Evolutionary conservation across 805 yeast genomes (phyloP).

Genomic region (Scheffersomyces lignosus): DNA sequence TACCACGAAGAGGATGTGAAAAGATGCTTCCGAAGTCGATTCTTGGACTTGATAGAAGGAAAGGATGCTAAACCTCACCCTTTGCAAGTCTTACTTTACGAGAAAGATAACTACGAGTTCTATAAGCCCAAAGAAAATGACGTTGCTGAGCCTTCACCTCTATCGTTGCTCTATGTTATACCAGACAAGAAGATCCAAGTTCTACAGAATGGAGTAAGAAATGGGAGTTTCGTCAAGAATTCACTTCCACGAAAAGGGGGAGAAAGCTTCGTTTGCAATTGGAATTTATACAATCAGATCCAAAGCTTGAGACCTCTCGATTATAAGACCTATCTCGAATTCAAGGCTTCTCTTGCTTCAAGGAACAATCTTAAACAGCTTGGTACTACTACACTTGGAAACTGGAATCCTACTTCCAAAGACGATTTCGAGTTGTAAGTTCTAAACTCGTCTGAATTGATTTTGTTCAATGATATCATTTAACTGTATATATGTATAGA

Average conservation of each 20-base stretch:
- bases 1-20: slow-evolving; percentile 25
- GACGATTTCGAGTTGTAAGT: slow-evolving; percentile 46
- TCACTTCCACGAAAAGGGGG: slow-evolving; percentile 46
- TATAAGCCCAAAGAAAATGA: slow-evolving; percentile 17
- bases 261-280: slow-evolving; percentile 39
- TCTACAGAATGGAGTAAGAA: slow-evolving; percentile 58
- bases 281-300: slow-evolving; percentile 15
- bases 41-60: slow-evolving; percentile 15
- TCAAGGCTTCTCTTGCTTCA: slow-evolving; percentile 16
- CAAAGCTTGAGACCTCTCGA: not conserved
- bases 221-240: slow-evolving; percentile 53
- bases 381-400: slow-evolving; percentile 33
- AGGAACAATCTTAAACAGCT: slow-evolving; percentile 29
- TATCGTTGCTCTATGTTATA: slow-evolving; percentile 28
- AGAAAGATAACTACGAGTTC: slow-evolving; percentile 20
- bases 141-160: slow-evolving; percentile 25
- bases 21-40: slow-evolving; percentile 40
- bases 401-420: slow-evolving; percentile 46
- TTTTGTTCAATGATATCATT: too few species aligned
- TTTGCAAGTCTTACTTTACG: slow-evolving; percentile 21
- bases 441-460: too few species aligned
- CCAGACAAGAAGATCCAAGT: slow-evolving; percentile 32
- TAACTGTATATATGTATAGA: too few species aligned
- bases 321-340: slow-evolving; percentile 7
- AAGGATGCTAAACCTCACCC: slow-evolving; percentile 17